Evolutionary conservation across 2,329 filamentous ascomycete genomes (phyloP), one percentile per base, ranked within the genome.

Genomic region (Epichloe baconii): DNA sequence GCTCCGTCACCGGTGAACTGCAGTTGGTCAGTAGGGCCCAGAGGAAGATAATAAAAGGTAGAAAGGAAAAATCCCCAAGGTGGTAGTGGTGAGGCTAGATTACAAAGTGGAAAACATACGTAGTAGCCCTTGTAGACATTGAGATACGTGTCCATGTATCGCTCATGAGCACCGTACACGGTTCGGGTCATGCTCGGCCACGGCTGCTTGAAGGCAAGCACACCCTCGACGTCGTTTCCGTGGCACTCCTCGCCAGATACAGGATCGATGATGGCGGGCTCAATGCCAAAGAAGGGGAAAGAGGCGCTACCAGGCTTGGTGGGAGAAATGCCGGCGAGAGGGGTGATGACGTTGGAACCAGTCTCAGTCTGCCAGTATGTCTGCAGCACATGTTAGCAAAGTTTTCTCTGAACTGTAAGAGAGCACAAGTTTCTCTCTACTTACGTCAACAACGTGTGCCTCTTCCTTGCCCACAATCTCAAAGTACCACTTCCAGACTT

Each of bases 361-460:
- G 93, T 98, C 75, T 98, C 93, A 49, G 93, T 98, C 80, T 98
- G 93, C 93, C 93, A 98, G 79, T 98, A 98, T 50, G 93, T 98
- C 88, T 95, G 65, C 49, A 58, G 21, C 45, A 54, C 55, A 50
- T 58, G 61, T 60, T 51, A 61, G 53, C 36, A 49, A 49, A 6
- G 4, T 17, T n/a, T 23, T 41, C 6, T 41, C 4, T 14, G 36
- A n/a, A 14, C 2, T 5, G 15, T 6, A n/a, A 43, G 23, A n/a
- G 19, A 15, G 15, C 35, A 8, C 4, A 35, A 12, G 11, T 17
- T 19, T 19, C 2, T 14, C 11, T 10, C 8, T 15, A 48, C 88
- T 79, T 75, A 95, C 89, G 68, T 98, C 93, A 51, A 96, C 84
- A 67, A 98, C 77, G 64, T 98, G 93, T 47, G 88, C 85, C 68